phyloP scores from a whole-genome alignment of 169 alveolate species.

The Sarcocystis neurona region DNA sequence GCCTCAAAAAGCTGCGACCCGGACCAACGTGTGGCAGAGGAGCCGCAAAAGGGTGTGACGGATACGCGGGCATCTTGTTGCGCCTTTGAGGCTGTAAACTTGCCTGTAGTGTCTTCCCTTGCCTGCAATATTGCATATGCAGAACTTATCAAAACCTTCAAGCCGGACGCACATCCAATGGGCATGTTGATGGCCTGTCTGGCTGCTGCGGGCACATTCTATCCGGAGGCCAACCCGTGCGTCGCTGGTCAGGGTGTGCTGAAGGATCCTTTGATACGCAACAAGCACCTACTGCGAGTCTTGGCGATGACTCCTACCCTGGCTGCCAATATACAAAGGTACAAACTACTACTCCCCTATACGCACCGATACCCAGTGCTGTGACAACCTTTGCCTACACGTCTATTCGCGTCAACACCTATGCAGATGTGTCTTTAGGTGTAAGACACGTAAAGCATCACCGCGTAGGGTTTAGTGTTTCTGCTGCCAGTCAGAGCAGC shows the following conservation, averaged over 20 bases:
- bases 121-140: no score
- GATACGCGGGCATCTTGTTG: no score
- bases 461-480: neutral
- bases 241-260: slow-evolving; percentile 70
- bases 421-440: neutral
- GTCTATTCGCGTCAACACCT: neutral
- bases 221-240: slow-evolving; percentile 86
- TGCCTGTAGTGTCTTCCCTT: no score
- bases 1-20: no score
- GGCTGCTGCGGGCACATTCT: slow-evolving; percentile 81
- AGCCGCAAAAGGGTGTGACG: no score
- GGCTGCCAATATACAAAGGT: slow-evolving; percentile 70
- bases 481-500: neutral
- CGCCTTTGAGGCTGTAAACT: no score
- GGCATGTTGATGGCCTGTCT: slow-evolving; percentile 82
- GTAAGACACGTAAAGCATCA: neutral
- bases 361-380: neutral
- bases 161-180: slow-evolving; percentile 88
- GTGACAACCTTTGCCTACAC: neutral
- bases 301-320: slow-evolving; percentile 76
- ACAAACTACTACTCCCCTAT: neutral
- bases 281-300: slow-evolving; percentile 79
- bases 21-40: no score
- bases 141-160: slow-evolving; percentile 65
- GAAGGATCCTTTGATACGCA: slow-evolving; percentile 72